These are phyloP conservation scores for Clathrospora elynae DNA, from an alignment of 2,329 filamentous ascomycete species.

Conservation along the genomic window DNA sequence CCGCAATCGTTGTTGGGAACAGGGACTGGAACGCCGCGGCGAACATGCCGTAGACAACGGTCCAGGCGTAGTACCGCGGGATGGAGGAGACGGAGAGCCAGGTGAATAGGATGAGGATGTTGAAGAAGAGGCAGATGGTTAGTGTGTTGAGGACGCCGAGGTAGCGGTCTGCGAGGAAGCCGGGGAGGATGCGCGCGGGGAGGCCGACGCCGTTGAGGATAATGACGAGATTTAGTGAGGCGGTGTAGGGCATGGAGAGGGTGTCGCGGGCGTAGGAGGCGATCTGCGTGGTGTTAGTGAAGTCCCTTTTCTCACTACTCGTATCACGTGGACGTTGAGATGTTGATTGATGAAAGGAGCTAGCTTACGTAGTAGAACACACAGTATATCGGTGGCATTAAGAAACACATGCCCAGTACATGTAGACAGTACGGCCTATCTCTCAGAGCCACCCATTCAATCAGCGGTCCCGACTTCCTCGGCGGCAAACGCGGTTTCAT, in stretches of 20 bases:
- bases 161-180: constrained; percentile 59
- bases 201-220: constrained; percentile 64
- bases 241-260: constrained; percentile 55
- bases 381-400: constrained; percentile 46
- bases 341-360: no score
- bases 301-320: no score
- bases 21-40: constrained; percentile 54
- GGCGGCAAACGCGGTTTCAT: constrained; percentile 52
- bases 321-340: no score
- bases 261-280: constrained; percentile 49
- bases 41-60: constrained; percentile 53
- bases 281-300: no score
- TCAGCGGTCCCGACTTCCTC: constrained; percentile 49
- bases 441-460: constrained; percentile 51
- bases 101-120: constrained; percentile 58
- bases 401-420: constrained; percentile 42
- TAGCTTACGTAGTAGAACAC: constrained; percentile 57
- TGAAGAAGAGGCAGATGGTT: constrained; percentile 56
- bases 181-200: constrained; percentile 59
- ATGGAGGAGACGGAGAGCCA: constrained; percentile 60
- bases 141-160: constrained; percentile 63
- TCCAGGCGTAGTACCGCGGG: constrained; percentile 51
- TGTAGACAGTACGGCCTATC: constrained; percentile 51
- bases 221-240: constrained; percentile 61
- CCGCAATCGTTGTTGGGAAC: constrained; percentile 52